phyloP scores from a whole-genome alignment of 2,329 filamentous ascomycete species.

The Fusarium virguliforme region DNA sequence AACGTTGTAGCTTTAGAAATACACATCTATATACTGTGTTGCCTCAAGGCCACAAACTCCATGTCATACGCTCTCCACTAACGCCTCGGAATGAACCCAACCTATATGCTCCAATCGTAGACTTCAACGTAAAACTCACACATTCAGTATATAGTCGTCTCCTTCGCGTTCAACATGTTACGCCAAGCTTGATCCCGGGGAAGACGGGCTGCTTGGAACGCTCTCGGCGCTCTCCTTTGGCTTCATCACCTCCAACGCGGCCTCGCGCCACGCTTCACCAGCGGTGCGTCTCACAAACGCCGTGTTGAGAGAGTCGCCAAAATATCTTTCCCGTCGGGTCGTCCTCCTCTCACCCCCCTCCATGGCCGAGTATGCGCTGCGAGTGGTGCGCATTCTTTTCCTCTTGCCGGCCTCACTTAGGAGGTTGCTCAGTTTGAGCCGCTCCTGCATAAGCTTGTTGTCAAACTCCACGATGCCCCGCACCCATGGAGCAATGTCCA shows the following conservation, averaged over 20 bases:
- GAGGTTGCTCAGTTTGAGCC: conserved; percentile 74
- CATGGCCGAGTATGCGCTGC: conserved; percentile 82
- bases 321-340: conserved; percentile 81
- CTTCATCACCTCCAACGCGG: conserved; percentile 34
- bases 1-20: conserved; percentile 20
- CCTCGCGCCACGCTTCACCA: conserved; percentile 59
- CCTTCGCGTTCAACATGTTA: conserved; percentile 17
- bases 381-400: conserved; percentile 77
- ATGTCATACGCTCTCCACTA: conserved; percentile 28
- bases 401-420: conserved; percentile 70
- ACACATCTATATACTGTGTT: conserved; percentile 23
- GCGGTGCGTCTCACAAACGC: conserved; percentile 77
- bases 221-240: conserved; percentile 36
- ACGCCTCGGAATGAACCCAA: conserved; percentile 32
- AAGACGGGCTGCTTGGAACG: conserved; percentile 39
- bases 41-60: background rate
- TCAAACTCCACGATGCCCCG: conserved; percentile 88
- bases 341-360: conserved; percentile 80
- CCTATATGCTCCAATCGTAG: conserved; percentile 23
- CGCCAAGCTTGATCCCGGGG: conserved; percentile 29
- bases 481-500: conserved; percentile 92
- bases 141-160: conserved; percentile 26
- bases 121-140: conserved; percentile 3
- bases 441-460: conserved; percentile 77
- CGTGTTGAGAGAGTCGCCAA: conserved; percentile 74